Evolutionary conservation across 768 basidiomycete genomes (phyloP).

Genomic region (Steccherinum ochraceum): DNA sequence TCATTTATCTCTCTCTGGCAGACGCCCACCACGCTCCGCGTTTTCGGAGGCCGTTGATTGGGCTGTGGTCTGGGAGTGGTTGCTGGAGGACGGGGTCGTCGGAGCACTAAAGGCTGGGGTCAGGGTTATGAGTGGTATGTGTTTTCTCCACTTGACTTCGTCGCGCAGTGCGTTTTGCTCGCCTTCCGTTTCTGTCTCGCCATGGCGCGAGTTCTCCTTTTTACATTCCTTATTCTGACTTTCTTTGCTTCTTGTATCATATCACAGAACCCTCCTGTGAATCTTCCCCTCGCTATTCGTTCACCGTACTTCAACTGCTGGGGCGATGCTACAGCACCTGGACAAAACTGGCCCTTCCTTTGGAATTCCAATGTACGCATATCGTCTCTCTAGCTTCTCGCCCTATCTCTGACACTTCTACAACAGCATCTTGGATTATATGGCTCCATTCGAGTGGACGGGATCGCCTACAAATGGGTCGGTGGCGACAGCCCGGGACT

Average conservation of each 20-base stretch:
- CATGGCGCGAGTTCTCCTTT: not conserved
- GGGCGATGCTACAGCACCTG: constrained; percentile 38
- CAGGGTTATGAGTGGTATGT: too few species aligned
- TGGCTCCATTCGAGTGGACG: constrained; percentile 52
- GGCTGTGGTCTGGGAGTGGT: too few species aligned
- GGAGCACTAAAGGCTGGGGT: too few species aligned
- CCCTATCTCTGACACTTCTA: not conserved
- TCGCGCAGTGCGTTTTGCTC: too few species aligned
- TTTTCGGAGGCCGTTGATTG: too few species aligned
- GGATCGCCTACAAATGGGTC: constrained; percentile 43
- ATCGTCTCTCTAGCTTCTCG: too few species aligned
- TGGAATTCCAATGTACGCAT: not conserved
- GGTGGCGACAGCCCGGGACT: constrained; percentile 34
- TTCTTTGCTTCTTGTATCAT: too few species aligned
- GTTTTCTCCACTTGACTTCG: too few species aligned
- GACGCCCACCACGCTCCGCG: too few species aligned
- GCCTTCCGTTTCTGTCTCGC: not conserved
- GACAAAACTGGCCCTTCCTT: constrained; percentile 6
- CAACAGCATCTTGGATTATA: constrained; percentile 50
- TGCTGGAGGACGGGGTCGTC: too few species aligned
- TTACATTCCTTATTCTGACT: not conserved
- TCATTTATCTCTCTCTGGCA: too few species aligned
- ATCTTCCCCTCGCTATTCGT: constrained; percentile 50
- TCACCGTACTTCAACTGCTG: constrained; percentile 58
- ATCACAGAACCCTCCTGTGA: not conserved